A percentile compares a stretch with the other conserved stretches of the same genome.
Evolutionary conservation across 352 stramenopile species (phyloP).

Genomic region (Elongisporangium undulatum): DNA sequence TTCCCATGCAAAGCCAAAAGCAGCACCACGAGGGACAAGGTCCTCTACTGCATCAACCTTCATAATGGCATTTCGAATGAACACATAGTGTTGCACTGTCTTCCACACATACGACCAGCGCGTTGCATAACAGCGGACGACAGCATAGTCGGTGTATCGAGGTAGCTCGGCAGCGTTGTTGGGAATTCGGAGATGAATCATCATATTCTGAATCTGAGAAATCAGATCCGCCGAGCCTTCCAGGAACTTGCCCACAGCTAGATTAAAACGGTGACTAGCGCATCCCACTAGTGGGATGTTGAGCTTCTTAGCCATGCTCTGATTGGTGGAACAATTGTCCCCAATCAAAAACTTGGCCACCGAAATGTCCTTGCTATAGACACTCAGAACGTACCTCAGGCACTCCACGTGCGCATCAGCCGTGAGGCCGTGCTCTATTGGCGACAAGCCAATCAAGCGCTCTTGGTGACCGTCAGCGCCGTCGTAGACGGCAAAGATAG

Average conservation of each 20-base stretch:
- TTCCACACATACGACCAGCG: slow-evolving; percentile 6
- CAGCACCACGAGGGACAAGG: neutral
- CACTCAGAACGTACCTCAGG: slow-evolving; percentile 2
- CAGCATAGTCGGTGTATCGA: slow-evolving; percentile 2
- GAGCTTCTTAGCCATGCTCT: slow-evolving; percentile 5
- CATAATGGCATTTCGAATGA: slow-evolving; percentile 7
- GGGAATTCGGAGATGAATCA: slow-evolving; percentile 7
- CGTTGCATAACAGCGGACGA: slow-evolving; percentile 5
- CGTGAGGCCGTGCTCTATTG: slow-evolving; percentile 5
- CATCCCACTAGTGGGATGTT: slow-evolving; percentile 2
- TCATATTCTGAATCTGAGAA: slow-evolving; percentile 11
- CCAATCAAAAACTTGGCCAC: slow-evolving; percentile 6
- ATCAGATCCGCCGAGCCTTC: slow-evolving; percentile 4
- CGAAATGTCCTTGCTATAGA: slow-evolving; percentile 1
- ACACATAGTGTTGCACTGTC: slow-evolving; percentile 10
- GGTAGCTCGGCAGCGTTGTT: slow-evolving; percentile 6
- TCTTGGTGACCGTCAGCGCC: neutral
- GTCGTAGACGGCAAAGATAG: slow-evolving; percentile 8
- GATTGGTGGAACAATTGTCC: slow-evolving; percentile 7
- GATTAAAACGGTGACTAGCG: slow-evolving; percentile 3
- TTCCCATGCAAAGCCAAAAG: slow-evolving; percentile 7
- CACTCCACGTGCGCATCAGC: slow-evolving; percentile 8
- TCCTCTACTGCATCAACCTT: slow-evolving; percentile 9
- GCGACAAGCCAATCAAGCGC: slow-evolving; percentile 7
- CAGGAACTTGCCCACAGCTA: slow-evolving; percentile 12